Conservation (phyloP, 2,329 filamentous ascomycete genomes). For the Epichloe bromicola region DNA sequence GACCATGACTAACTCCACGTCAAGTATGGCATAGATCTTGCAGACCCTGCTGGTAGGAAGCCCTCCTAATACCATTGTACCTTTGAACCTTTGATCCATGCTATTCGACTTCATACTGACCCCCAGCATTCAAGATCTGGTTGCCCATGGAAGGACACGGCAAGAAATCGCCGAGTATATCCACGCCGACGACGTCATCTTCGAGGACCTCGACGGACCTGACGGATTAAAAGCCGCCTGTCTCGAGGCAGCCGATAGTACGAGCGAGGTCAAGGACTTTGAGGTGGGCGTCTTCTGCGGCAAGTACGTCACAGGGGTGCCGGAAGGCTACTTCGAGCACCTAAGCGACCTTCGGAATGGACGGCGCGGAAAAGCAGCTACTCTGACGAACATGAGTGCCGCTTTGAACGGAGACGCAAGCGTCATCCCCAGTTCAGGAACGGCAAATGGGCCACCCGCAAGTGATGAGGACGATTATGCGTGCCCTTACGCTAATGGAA, state of each 20-base stretch:
- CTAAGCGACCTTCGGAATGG: constrained; percentile 54
- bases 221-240: constrained; percentile 57
- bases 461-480: background rate
- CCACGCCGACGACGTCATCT: constrained; percentile 13
- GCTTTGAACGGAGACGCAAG: background rate
- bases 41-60: constrained; percentile 16
- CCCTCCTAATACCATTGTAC: background rate
- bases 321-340: constrained; percentile 70
- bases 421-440: background rate
- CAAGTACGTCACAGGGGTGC: constrained; percentile 69
- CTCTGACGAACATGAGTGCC: background rate
- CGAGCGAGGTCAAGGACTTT: constrained; percentile 47
- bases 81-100: background rate
- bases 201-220: constrained; percentile 47
- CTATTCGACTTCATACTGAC: background rate
- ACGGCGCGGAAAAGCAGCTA: constrained; percentile 31
- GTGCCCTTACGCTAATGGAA: background rate
- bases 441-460: background rate
- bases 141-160: constrained; percentile 27
- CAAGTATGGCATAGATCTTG: constrained; percentile 35
- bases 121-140: constrained; percentile 19
- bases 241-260: constrained; percentile 47
- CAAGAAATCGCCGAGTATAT: constrained; percentile 21
- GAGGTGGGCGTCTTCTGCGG: constrained; percentile 91
- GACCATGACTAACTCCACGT: background rate